phyloP scores from a whole-genome alignment of 306 rosid species.

The Carpinus viminea region DNA sequence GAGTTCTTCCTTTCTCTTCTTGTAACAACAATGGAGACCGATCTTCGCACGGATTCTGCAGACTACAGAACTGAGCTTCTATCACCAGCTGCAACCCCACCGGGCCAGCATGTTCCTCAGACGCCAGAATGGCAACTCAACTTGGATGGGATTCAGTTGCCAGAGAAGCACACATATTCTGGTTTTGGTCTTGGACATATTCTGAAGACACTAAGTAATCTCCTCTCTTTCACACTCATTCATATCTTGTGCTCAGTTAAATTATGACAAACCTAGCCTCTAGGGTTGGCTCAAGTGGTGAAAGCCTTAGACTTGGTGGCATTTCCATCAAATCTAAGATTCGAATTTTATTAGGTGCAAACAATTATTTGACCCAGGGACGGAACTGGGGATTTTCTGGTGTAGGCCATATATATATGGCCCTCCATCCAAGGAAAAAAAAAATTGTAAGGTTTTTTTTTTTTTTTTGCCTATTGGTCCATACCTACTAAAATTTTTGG shows the following conservation, averaged over 20 bases:
- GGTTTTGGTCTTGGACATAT: constrained; percentile 55
- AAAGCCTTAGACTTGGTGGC: no score
- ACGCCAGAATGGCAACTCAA: constrained; percentile 84
- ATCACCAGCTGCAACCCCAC: constrained; percentile 46
- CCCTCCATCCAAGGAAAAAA: no score
- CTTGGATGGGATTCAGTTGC: constrained; percentile 58
- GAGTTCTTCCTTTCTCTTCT: not conserved
- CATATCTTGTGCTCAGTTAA: not conserved
- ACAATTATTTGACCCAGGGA: no score
- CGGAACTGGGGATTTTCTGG: no score
- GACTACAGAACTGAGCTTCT: constrained; percentile 74
- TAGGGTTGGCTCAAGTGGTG: no score
- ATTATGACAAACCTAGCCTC: not conserved
- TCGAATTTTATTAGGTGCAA: no score
- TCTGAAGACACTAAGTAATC: constrained; percentile 46
- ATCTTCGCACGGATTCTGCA: constrained; percentile 49
- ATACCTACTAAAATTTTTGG: no score
- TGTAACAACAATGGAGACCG: constrained; percentile 38
- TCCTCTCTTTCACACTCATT: not conserved
- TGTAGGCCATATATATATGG: no score
- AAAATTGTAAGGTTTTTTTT: no score
- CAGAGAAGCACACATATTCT: constrained; percentile 50
- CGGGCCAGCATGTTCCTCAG: constrained; percentile 36
- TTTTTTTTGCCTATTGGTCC: no score
- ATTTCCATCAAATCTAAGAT: no score